Base-by-base conservation (phyloP, 495 filamentous ascomycete species). In the Baudoinia panamericana region DNA sequence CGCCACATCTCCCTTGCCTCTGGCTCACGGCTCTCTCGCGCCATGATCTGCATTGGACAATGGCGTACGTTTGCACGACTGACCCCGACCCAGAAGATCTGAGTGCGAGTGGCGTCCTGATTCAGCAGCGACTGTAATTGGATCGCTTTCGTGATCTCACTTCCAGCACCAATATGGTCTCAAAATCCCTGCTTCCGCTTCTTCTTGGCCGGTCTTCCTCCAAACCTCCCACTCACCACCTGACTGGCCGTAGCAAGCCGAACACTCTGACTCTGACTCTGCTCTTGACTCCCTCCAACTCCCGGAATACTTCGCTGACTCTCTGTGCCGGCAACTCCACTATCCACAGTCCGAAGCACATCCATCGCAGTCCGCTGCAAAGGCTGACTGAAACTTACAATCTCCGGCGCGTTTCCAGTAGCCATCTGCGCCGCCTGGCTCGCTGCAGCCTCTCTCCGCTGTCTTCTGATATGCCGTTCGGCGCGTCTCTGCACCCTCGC, bases 161-260 rank as follows among this genome's bases (percentile, higher is more conserved):
- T n/a, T n/a, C n/a, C n/a, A n/a, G n/a, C n/a, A n/a, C n/a, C n/a
- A n/a, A n/a, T n/a, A n/a, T n/a, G n/a, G n/a, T n/a, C n/a, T 41
- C 34, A 48, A 30, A 61, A 61, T 37, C 58, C 58, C 22, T 51
- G 39, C 33, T 55, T 45, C 46, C 55, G 50, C 48, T 59, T 61
- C 46, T 58, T 58, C 47, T 30, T 48, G 6, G 30, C 24, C 32
- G 49, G 53, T 37, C 54, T 40, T 2, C 54, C 58, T 17, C 56
- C 58, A 54, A 51, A 48, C 31, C 46, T n/a, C 6, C 58, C 58
- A 9, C 39, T 35, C 30, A 59, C 53, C 11, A 61, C 47, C 38
- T 61, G 58, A 50, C 56, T 61, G 5, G 52, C 52, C 30, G 39
- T n/a, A n/a, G n/a, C n/a, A n/a, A n/a, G 8, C 5, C 27, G 18